Evolutionary conservation across 805 yeast species (phyloP).

Genomic region (Cyberlindnera euphorbiiphila): DNA sequence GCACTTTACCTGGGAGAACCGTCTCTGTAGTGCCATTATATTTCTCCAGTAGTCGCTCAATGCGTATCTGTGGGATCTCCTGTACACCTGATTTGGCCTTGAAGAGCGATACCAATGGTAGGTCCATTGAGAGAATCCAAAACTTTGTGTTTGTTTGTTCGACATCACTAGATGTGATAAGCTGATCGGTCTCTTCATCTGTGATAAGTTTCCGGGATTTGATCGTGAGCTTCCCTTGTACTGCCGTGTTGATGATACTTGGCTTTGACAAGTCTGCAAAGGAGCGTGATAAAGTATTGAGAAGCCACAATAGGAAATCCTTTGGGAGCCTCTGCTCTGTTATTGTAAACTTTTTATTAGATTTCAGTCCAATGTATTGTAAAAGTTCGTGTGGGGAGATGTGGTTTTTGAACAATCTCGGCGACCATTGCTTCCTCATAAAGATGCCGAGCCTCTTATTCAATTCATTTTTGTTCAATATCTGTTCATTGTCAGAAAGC

Average conservation of each 20-base stretch:
- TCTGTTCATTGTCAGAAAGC: slow-evolving; percentile 19
- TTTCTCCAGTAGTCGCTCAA: slow-evolving; percentile 42
- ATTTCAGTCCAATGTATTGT: slow-evolving; percentile 41
- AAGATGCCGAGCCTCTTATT: slow-evolving; percentile 42
- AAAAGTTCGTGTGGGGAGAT: slow-evolving; percentile 66
- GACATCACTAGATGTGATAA: slow-evolving; percentile 1
- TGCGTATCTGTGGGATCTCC: slow-evolving; percentile 48
- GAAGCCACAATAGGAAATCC: slow-evolving; percentile 54
- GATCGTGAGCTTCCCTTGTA: slow-evolving; percentile 50
- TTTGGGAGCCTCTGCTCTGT: slow-evolving; percentile 48
- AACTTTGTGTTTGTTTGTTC: slow-evolving; percentile 31
- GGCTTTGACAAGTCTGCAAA: slow-evolving; percentile 16
- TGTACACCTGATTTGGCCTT: slow-evolving; percentile 42
- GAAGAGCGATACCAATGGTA: slow-evolving; percentile 57
- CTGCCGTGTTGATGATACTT: slow-evolving; percentile 31
- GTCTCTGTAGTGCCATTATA: slow-evolving; percentile 34
- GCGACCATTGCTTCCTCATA: slow-evolving; percentile 62
- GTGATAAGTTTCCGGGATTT: slow-evolving; percentile 28
- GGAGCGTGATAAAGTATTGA: slow-evolving; percentile 42
- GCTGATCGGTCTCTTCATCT: slow-evolving; percentile 22
- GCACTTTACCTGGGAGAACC: slow-evolving; percentile 32
- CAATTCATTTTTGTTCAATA: slow-evolving; percentile 31
- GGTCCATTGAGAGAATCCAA: slow-evolving; percentile 53
- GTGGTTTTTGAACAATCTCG: slow-evolving; percentile 52
- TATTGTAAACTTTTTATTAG: slow-evolving; percentile 40